Conservation (phyloP, 257 asterid genomes). For the Lavandula angustifolia region DNA sequence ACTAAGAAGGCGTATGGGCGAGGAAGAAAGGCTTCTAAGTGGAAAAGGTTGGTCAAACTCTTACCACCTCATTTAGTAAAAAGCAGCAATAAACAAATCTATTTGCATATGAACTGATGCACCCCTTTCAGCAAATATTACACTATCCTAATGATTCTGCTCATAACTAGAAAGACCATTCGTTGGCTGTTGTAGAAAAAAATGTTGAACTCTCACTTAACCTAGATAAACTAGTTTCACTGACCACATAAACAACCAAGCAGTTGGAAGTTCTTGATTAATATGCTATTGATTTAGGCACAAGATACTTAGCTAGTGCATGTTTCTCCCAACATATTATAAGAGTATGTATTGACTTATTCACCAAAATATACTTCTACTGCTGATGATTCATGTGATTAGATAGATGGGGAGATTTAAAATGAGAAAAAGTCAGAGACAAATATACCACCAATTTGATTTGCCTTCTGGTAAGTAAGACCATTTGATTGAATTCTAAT, state of each 20-base stretch:
- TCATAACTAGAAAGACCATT: slow-evolving; percentile 3
- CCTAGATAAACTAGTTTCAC: not conserved
- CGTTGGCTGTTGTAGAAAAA: not conserved
- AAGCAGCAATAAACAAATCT: not conserved
- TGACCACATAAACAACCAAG: not conserved
- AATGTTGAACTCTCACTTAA: not conserved
- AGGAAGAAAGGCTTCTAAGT: slow-evolving; percentile 76
- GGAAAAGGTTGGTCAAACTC: slow-evolving; percentile 50
- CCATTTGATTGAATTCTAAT: not conserved
- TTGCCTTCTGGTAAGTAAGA: not conserved
- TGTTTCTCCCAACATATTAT: not conserved
- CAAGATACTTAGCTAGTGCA: not conserved
- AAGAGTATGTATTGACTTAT: not conserved
- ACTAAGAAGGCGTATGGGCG: slow-evolving; percentile 74
- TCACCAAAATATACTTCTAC: not conserved
- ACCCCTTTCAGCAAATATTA: not conserved
- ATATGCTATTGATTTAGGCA: not conserved
- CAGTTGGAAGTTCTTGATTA: not conserved
- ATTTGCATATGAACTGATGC: not conserved
- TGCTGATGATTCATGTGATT: not conserved
- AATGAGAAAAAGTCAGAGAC: too few species aligned
- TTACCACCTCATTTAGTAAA: not conserved
- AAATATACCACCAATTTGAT: too few species aligned
- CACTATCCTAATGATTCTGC: not conserved
- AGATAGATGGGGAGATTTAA: too few species aligned